These are phyloP conservation scores for Trapa incisa DNA, from an alignment of 345 rosid genomes.

Conservation along the genomic window DNA sequence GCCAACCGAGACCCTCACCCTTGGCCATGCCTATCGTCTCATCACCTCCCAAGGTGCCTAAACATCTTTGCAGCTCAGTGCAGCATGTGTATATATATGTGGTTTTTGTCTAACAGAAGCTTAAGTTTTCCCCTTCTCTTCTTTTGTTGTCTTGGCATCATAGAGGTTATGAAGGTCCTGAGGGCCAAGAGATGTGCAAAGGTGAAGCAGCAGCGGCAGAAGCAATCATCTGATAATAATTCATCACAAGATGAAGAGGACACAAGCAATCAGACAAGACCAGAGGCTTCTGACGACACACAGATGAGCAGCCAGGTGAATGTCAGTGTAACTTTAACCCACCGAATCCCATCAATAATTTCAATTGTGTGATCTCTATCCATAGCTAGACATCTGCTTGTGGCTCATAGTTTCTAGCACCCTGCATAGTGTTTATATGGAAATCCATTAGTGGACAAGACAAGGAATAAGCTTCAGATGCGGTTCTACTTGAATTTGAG, in stretches of 20 bases:
- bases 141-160: neutral
- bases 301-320: slow-evolving; percentile 11
- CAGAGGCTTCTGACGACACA: slow-evolving; percentile 10
- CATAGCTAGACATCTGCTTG: neutral
- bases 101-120: neutral
- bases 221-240: slow-evolving; percentile 29
- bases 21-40: slow-evolving; percentile 92
- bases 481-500: too few relatives aligned
- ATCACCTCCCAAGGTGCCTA: slow-evolving; percentile 76
- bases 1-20: slow-evolving; percentile 62
- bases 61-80: neutral
- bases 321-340: neutral
- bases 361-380: neutral
- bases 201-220: slow-evolving; percentile 43
- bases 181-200: slow-evolving; percentile 70
- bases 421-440: neutral
- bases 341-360: neutral
- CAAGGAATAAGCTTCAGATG: too few relatives aligned
- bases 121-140: neutral
- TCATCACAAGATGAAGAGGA: slow-evolving; percentile 10
- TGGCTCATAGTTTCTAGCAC: neutral
- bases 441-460: neutral
- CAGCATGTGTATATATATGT: too few relatives aligned
- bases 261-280: slow-evolving; percentile 5
- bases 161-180: slow-evolving; percentile 83